These are phyloP conservation scores for Xerocomus potaroensis DNA, from an alignment of 768 basidiomycete species.

Conservation along the genomic window DNA sequence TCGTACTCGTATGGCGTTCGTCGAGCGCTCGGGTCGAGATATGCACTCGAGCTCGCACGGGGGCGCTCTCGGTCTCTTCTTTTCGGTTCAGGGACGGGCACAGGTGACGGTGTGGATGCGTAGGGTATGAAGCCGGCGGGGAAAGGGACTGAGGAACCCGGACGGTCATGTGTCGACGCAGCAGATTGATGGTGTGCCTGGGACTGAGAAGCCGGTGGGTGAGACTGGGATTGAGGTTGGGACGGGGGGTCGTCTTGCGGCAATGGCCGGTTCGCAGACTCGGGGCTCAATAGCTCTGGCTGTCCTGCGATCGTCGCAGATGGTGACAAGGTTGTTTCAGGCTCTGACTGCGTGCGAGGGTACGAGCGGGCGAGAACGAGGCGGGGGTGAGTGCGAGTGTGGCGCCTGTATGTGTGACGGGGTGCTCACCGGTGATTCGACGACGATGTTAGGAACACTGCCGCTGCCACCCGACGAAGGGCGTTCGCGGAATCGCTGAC, in stretches of 20 bases:
- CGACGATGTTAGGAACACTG: conserved; percentile 38
- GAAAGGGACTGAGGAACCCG: conserved; percentile 15
- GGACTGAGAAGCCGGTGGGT: neutral
- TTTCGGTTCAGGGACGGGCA: neutral
- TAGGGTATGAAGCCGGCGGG: conserved; percentile 21
- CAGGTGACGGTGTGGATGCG: neutral
- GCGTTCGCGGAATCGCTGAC: conserved; percentile 28
- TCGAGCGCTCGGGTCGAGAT: too few relatives aligned
- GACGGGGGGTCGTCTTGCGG: conserved; percentile 16
- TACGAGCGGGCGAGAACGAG: neutral
- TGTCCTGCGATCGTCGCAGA: conserved; percentile 29
- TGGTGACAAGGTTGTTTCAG: conserved; percentile 34
- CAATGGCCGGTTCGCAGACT: conserved; percentile 31
- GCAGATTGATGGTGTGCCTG: neutral
- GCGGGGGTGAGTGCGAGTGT: neutral
- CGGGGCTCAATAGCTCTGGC: conserved; percentile 42
- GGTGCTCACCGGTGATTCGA: conserved; percentile 45
- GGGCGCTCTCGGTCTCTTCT: neutral
- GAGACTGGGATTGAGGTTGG: neutral
- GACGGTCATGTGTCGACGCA: conserved; percentile 6
- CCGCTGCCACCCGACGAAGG: conserved; percentile 29
- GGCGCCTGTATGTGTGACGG: neutral
- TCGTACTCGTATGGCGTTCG: too few relatives aligned
- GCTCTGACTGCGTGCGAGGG: conserved; percentile 32
- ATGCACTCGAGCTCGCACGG: neutral